Evolutionary conservation across 345 rosid species (phyloP), one percentile per base, ranked within the genome.

Genomic region (Raphanus raphanistrum): DNA sequence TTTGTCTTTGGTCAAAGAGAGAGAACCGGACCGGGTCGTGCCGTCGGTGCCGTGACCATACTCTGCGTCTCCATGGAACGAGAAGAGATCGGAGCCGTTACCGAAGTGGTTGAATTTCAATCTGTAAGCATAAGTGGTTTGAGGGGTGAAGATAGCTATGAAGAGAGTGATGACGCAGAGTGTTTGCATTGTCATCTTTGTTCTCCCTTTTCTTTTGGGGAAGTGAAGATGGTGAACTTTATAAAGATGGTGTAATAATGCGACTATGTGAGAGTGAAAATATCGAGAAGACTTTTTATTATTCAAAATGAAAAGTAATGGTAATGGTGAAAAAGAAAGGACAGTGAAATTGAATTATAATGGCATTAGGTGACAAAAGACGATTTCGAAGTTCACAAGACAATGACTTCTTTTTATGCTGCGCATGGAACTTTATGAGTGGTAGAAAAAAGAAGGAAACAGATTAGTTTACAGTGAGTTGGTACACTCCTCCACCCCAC

Each of bases 41-140:
- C 76, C 72, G 48, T 73, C 45, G 50, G 72, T 10, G 8, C 33
- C 32, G 38, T 72, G 27, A 29, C 57, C 54, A 67, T 66, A 50
- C 68, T 74, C 68, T 6, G 82, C 70, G 31, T 80, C 80, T 52
- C 77, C 54, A 25, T 82, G 81, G 54, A 66, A 69, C 0, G 70
- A 2, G 43, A 58, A 41, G 4, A 16, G 21, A 58, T 70, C 68
- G 0, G 82, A 17, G 0, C 67, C 58, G 4, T 75, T 17, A 75
- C 75, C 76, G 38, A 80, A 82, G 77, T 52, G 2, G 12, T 72
- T 26, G 54, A 74, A 80, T 17, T 69, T 69, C 72, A 82, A 55
- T 17, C 33, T 78, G 55, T 76, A 67, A 27, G 84, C 70, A 71
- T 78, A 65, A 67, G 25, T 33, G 21, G 61, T 0, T 31, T 59